These are phyloP conservation scores for Podaxis carcinomalis DNA, from an alignment of 768 basidiomycete genomes.

Conservation along the genomic window DNA sequence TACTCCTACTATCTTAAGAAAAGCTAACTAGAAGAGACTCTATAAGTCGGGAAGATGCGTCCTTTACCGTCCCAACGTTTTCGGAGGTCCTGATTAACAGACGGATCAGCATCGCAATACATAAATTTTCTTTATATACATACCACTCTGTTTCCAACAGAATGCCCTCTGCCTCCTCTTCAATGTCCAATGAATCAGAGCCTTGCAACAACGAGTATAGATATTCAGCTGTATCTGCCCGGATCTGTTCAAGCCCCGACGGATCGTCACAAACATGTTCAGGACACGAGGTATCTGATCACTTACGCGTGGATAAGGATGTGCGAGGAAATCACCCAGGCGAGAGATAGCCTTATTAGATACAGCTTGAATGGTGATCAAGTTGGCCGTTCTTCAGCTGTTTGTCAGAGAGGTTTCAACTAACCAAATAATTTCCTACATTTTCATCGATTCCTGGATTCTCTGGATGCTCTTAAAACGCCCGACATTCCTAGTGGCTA, in stretches of 20 bases:
- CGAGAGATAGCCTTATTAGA: constrained; percentile 38
- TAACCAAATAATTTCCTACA: constrained; percentile 44
- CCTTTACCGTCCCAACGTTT: constrained; percentile 33
- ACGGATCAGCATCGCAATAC: not conserved
- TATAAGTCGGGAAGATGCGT: constrained; percentile 37
- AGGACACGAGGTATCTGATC: constrained; percentile 13
- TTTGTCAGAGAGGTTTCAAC: constrained; percentile 6
- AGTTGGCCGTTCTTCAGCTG: constrained; percentile 53
- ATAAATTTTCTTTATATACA: constrained; percentile 2
- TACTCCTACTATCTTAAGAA: not conserved
- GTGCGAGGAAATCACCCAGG: constrained; percentile 63
- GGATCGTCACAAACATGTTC: constrained; percentile 10
- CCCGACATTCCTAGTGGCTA: constrained; percentile 58
- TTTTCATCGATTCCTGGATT: constrained; percentile 77
- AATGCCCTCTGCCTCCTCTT: constrained; percentile 62
- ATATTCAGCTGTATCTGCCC: constrained; percentile 77
- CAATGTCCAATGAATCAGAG: constrained; percentile 55
- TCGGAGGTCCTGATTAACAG: constrained; percentile 40
- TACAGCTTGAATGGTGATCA: constrained; percentile 49
- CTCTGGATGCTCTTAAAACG: constrained; percentile 81
- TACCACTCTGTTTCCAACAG: constrained; percentile 84
- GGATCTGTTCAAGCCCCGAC: constrained; percentile 45
- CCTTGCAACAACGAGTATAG: constrained; percentile 76
- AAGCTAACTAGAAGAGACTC: constrained; percentile 6
- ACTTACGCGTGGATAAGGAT: constrained; percentile 76